A percentile compares a stretch with the other conserved stretches of the same genome.
These are phyloP conservation scores for Oryza australiensis DNA, from an alignment of 176 grass and related monocot genomes.

Conservation along the genomic window DNA sequence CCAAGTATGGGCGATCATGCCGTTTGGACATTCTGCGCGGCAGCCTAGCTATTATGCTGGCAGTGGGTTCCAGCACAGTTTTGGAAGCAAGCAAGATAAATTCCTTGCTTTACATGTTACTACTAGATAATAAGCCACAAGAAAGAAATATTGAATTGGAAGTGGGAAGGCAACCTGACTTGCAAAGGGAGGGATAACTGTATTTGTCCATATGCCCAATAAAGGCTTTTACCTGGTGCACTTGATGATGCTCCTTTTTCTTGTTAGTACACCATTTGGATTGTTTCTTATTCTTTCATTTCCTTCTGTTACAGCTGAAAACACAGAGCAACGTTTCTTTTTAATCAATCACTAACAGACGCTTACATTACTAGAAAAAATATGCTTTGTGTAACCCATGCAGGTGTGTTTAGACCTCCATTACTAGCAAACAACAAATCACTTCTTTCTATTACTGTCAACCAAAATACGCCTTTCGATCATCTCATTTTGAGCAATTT, in stretches of 20 bases:
- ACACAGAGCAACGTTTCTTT: neutral
- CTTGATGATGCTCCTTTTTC: neutral
- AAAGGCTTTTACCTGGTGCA: conserved; percentile 2
- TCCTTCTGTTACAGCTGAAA: neutral
- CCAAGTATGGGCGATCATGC: neutral
- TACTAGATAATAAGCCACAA: conserved; percentile 13
- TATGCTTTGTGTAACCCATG: neutral
- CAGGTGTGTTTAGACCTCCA: neutral
- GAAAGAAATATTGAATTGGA: conserved; percentile 34
- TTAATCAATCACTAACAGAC: neutral
- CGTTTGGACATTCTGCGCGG: neutral
- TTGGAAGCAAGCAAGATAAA: conserved; percentile 32
- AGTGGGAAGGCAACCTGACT: neutral
- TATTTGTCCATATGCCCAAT: neutral
- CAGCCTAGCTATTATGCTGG: neutral
- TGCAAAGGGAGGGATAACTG: conserved; percentile 12
- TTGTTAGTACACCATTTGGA: neutral
- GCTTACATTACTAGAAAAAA: neutral
- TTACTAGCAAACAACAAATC: neutral
- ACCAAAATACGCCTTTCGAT: neutral
- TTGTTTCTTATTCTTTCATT: neutral
- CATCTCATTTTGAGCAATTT: neutral
- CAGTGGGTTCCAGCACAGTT: conserved; percentile 41
- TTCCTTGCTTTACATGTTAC: conserved; percentile 37
- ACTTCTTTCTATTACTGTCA: neutral